phyloP scores from a whole-genome alignment of 2,329 filamentous ascomycete genomes.

The Leptographium procerum region DNA sequence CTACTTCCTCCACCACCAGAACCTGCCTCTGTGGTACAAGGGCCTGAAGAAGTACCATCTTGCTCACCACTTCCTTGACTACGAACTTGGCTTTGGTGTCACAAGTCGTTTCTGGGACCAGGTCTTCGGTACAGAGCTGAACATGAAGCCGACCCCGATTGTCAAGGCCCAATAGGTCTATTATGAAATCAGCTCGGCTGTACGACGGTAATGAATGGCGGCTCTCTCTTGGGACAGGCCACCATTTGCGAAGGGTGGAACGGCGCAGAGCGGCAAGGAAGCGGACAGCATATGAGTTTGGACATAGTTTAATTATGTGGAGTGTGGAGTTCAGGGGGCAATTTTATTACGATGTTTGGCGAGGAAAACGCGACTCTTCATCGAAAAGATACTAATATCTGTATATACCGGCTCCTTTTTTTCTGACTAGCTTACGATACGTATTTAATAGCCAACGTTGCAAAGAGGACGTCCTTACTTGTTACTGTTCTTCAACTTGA shows the following conservation, averaged over 20 bases:
- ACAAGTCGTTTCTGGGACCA: slow-evolving; percentile 93
- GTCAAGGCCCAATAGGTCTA: slow-evolving; percentile 23
- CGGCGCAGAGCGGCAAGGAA: background rate
- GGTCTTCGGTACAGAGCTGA: slow-evolving; percentile 80
- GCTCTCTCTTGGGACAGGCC: background rate
- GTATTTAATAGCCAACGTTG: background rate
- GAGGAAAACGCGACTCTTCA: background rate
- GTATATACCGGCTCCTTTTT: background rate
- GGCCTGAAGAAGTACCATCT: slow-evolving; percentile 95
- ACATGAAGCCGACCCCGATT: slow-evolving; percentile 10
- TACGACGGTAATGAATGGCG: background rate
- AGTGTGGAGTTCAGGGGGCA: background rate
- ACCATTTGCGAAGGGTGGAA: too few relatives aligned
- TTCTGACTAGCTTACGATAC: background rate
- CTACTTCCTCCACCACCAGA: slow-evolving; percentile 96
- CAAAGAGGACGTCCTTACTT: background rate
- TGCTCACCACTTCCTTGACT: slow-evolving; percentile 94
- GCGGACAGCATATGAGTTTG: background rate
- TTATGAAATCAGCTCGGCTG: background rate
- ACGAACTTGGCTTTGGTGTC: slow-evolving; percentile 93
- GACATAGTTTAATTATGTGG: background rate
- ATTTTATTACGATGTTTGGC: background rate
- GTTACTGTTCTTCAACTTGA: too few relatives aligned
- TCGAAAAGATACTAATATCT: background rate
- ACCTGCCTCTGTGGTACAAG: slow-evolving; percentile 81